Evolutionary conservation across 495 filamentous ascomycete genomes (phyloP).

Genomic region (Penicillium turbatum): DNA sequence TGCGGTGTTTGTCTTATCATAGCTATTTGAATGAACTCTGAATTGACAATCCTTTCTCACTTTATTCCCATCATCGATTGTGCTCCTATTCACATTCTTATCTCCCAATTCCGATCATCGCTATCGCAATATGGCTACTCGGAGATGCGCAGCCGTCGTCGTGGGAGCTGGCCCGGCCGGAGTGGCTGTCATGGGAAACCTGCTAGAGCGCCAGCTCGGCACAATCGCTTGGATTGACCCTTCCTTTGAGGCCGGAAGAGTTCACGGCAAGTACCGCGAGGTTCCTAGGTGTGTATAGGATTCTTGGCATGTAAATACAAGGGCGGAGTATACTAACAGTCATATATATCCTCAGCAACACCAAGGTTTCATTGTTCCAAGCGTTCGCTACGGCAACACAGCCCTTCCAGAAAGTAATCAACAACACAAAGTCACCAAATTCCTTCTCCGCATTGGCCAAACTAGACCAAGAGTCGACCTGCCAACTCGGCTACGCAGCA

Average conservation of each 20-base stretch:
- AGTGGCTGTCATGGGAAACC: constrained; percentile 52
- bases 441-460: constrained; percentile 49
- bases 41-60: constrained; percentile 6
- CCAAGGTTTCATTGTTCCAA: constrained; percentile 52
- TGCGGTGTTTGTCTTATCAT: constrained; percentile 10
- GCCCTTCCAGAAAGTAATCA: constrained; percentile 46
- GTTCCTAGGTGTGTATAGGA: constrained; percentile 47
- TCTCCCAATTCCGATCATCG: background rate
- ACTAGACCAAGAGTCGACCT: constrained; percentile 51
- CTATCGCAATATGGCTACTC: constrained; percentile 28
- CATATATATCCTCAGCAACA: constrained; percentile 34
- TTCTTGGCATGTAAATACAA: background rate
- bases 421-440: constrained; percentile 44
- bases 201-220: constrained; percentile 48
- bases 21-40: constrained; percentile 24
- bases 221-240: constrained; percentile 54
- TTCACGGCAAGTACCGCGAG: constrained; percentile 52
- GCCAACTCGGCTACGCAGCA: constrained; percentile 49
- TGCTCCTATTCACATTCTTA: background rate
- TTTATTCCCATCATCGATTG: background rate
- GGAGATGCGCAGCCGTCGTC: constrained; percentile 48
- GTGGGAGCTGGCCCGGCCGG: constrained; percentile 56
- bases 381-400: constrained; percentile 46
- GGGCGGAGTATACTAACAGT: constrained; percentile 9
- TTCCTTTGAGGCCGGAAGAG: constrained; percentile 47